A percentile compares a stretch with the other conserved stretches of the same genome.
Conservation (phyloP, 257 asterid species). For the Prunella vulgaris region DNA sequence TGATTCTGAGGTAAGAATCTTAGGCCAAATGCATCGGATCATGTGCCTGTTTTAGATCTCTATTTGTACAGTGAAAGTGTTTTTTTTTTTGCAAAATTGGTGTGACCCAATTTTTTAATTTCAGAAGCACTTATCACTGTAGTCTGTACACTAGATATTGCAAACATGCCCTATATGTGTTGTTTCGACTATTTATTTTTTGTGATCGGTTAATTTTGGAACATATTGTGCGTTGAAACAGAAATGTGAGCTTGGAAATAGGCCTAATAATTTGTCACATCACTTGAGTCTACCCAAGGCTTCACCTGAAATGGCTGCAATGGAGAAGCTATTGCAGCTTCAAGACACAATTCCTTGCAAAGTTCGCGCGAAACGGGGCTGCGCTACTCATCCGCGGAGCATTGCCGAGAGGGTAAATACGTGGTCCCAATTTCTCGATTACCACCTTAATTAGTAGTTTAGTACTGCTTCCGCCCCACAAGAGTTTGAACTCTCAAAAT, state of each 20-base stretch:
- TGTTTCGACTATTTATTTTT: background rate
- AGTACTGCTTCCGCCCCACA: too few relatives aligned
- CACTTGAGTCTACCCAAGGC: conserved; percentile 65
- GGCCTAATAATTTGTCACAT: conserved; percentile 48
- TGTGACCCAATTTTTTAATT: too few relatives aligned
- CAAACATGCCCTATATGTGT: too few relatives aligned
- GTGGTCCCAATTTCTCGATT: background rate
- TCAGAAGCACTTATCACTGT: too few relatives aligned
- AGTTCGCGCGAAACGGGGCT: conserved; percentile 89
- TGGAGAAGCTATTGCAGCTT: conserved; percentile 69
- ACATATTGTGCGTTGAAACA: conserved; percentile 1
- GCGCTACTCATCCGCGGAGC: conserved; percentile 95
- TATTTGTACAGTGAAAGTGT: too few relatives aligned
- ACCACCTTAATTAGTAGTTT: too few relatives aligned
- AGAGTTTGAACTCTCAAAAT: too few relatives aligned
- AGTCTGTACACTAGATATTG: too few relatives aligned
- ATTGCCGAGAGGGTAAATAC: conserved; percentile 84
- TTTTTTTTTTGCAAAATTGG: too few relatives aligned
- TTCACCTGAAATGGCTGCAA: conserved; percentile 42
- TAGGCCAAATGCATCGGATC: background rate
- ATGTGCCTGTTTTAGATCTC: too few relatives aligned
- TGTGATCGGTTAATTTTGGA: background rate
- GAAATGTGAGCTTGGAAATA: conserved; percentile 42
- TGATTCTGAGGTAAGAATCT: conserved; percentile 33
- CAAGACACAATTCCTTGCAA: conserved; percentile 74